Base-by-base conservation (phyloP, 192 early-diverging fungal genomes). In the Coemansia sp. region DNA sequence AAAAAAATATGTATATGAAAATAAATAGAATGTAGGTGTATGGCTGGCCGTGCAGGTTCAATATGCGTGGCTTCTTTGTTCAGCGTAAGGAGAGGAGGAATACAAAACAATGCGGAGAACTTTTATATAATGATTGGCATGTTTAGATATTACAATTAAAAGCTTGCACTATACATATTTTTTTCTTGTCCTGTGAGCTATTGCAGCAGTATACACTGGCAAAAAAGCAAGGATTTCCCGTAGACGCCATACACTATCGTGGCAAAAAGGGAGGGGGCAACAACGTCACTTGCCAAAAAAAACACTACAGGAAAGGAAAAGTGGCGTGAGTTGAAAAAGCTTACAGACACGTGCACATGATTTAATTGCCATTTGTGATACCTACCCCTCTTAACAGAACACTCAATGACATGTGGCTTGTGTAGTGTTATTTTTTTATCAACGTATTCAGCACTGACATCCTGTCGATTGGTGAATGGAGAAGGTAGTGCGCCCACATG, bases 11-110 rank as follows among this genome's bases (percentile, higher is more conserved):
- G 70, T 5, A 38, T 38, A 38, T 9, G 34, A 40, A 16, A 60
- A 60, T 18, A 57, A 46, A 72, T 27, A 46, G 38, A 68, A 68
- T 61, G 13, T 31, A n/a, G 29, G 34, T 61, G 34, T 61, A 18
- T 61, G 20, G 60, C 16, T 34, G 20, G 31, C 34, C 15, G 12
- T 68, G 57, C 20, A 41, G 38, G 24, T 41, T 29, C 22, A 57
- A 22, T 43, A 65, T 65, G 63, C 20, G 20, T 52, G 49, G 49
- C 49, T 52, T 52, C 49, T 46, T 65, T 43, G 43, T 43, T 65
- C 27, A 65, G 24, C 38, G 41, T 38, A 43, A 36, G 64, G 27
- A n/a, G n/a, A n/a, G n/a, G n/a, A n/a, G 20, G 10, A 22, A 52
- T 52, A 52, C 49, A 52, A 22, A 22, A 52, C n/a, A 52, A 22